Percentiles rank a stretch among this genome's conserved stretches.
Conservation (phyloP, 306 rosid genomes). For the Prosopis cineraria region DNA sequence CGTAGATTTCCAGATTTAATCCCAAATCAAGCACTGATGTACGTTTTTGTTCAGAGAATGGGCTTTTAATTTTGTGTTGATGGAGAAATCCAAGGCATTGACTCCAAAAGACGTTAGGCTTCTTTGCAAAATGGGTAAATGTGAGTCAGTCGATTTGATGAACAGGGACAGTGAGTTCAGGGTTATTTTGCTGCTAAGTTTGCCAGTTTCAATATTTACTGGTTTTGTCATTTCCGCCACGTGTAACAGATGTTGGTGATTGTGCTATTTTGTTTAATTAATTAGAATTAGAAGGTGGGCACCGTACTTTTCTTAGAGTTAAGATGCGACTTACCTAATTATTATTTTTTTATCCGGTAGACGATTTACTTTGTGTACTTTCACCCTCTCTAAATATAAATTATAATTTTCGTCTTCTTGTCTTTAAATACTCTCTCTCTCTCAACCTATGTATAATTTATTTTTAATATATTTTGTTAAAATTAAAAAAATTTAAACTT, state of each 20-base stretch:
- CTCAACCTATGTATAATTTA: too few relatives aligned
- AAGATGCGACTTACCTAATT: neutral
- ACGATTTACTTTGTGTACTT: too few relatives aligned
- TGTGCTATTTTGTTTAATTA: neutral
- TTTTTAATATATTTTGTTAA: too few relatives aligned
- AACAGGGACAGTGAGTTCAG: neutral
- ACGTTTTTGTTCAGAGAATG: slow-evolving; percentile 42
- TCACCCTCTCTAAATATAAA: too few relatives aligned
- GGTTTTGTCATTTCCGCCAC: neutral
- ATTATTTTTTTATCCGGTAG: too few relatives aligned
- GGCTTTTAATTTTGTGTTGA: slow-evolving; percentile 9
- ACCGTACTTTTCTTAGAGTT: neutral
- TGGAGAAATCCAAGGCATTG: slow-evolving; percentile 36
- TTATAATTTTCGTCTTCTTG: too few relatives aligned
- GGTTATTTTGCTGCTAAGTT: slow-evolving; percentile 25
- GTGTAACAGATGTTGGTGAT: neutral
- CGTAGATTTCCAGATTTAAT: slow-evolving; percentile 33
- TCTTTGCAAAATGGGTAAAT: slow-evolving; percentile 35
- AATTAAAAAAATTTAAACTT: too few relatives aligned
- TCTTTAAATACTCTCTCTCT: too few relatives aligned
- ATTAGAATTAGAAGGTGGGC: neutral
- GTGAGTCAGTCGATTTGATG: slow-evolving; percentile 34
- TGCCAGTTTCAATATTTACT: neutral
- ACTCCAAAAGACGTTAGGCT: slow-evolving; percentile 1
- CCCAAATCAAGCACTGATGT: slow-evolving; percentile 28